A percentile compares a stretch with the other conserved stretches of the same genome.
Evolutionary conservation across 306 rosid genomes (phyloP).

Genomic region (Glycine soja): DNA sequence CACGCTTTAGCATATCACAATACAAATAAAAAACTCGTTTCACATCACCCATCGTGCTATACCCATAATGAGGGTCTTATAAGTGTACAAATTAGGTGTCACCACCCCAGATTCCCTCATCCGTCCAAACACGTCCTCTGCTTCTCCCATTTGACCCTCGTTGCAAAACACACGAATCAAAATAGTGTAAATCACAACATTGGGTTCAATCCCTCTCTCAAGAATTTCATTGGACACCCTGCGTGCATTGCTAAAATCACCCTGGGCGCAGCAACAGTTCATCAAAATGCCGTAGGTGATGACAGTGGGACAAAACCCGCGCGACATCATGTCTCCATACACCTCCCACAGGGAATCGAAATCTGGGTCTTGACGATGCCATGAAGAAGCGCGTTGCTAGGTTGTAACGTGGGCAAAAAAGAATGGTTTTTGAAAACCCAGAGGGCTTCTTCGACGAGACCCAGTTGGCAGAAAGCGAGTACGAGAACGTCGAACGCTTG

Average conservation of each 20-base stretch:
- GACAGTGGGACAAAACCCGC: conserved; percentile 60
- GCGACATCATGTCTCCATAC: conserved; percentile 54
- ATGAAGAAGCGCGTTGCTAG: conserved; percentile 70
- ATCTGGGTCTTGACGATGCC: conserved; percentile 55
- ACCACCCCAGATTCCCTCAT: conserved; percentile 64
- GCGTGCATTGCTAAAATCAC: conserved; percentile 49
- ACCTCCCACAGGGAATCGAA: conserved; percentile 60
- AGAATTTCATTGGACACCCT: conserved; percentile 70
- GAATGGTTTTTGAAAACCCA: conserved; percentile 50
- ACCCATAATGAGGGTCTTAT: conserved; percentile 75
- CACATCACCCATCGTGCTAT: conserved; percentile 60
- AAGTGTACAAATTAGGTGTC: conserved; percentile 67
- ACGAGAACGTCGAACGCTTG: conserved; percentile 57
- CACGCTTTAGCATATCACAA: conserved; percentile 50
- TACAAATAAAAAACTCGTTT: conserved; percentile 56
- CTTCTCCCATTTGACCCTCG: conserved; percentile 61
- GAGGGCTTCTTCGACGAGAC: conserved; percentile 66
- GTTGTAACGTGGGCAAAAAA: conserved; percentile 53
- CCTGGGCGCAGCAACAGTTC: conserved; percentile 54
- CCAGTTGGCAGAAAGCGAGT: conserved; percentile 55
- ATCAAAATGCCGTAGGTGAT: conserved; percentile 69
- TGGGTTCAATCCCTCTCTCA: conserved; percentile 54
- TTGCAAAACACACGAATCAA: conserved; percentile 62
- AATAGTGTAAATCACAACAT: conserved; percentile 63
- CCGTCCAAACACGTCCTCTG: conserved; percentile 50